These are phyloP conservation scores for Wickerhamomyces strasburgensis DNA, from an alignment of 805 yeast genomes.

Conservation along the genomic window DNA sequence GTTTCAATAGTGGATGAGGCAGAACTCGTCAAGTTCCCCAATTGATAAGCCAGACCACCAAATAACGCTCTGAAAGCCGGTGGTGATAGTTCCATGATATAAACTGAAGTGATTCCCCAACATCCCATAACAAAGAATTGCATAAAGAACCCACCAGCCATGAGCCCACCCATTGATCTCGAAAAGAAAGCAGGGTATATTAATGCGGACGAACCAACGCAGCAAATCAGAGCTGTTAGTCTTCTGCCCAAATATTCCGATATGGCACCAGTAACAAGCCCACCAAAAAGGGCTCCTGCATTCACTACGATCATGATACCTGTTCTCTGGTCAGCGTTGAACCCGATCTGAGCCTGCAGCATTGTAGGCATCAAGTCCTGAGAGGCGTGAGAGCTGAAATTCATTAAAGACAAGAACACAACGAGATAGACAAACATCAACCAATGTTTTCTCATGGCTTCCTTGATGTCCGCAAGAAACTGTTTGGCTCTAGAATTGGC, in stretches of 20 bases:
- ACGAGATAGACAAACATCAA: slow-evolving; percentile 52
- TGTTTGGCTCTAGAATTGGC: slow-evolving; percentile 20
- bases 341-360: slow-evolving; percentile 46
- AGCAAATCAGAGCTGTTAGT: slow-evolving; percentile 44
- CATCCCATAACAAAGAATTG: slow-evolving; percentile 68
- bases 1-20: slow-evolving; percentile 71
- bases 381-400: slow-evolving; percentile 69
- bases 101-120: slow-evolving; percentile 69
- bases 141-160: slow-evolving; percentile 59
- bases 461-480: slow-evolving; percentile 28
- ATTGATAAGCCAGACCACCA: slow-evolving; percentile 50
- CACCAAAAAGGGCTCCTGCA: slow-evolving; percentile 65
- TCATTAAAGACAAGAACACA: slow-evolving; percentile 62
- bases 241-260: slow-evolving; percentile 60
- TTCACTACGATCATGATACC: slow-evolving; percentile 61
- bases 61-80: slow-evolving; percentile 59
- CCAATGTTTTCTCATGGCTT: slow-evolving; percentile 50
- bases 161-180: slow-evolving; percentile 33
- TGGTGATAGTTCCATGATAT: slow-evolving; percentile 60
- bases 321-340: slow-evolving; percentile 43
- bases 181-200: slow-evolving; percentile 54
- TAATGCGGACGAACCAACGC: slow-evolving; percentile 52
- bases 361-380: slow-evolving; percentile 71
- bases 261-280: slow-evolving; percentile 51
- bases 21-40: slow-evolving; percentile 24